These are phyloP conservation scores for Haematococcus lacustris DNA, from an alignment of 139 green algal species.

Conservation along the genomic window DNA sequence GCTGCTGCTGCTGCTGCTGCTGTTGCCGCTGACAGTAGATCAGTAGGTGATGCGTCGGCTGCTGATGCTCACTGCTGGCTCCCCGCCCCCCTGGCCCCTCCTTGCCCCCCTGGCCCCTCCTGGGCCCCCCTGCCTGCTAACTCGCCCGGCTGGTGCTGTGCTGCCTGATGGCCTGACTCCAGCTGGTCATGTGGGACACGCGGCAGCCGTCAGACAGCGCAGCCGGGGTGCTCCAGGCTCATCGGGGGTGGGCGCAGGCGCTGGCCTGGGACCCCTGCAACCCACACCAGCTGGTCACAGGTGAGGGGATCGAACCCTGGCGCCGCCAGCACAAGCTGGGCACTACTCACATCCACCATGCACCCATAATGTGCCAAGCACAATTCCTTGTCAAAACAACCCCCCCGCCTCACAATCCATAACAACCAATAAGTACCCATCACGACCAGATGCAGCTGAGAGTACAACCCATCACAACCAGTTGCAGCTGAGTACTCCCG, in stretches of 20 bases:
- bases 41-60: too few relatives aligned
- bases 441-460: too few relatives aligned
- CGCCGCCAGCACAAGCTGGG: background rate
- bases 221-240: background rate
- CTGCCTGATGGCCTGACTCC: too few relatives aligned
- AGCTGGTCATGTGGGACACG: background rate
- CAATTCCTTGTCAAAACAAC: too few relatives aligned
- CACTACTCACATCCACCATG: background rate
- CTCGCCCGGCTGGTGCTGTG: too few relatives aligned
- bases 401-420: too few relatives aligned
- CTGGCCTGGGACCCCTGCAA: background rate
- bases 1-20: conserved; percentile 4
- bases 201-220: background rate
- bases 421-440: too few relatives aligned
- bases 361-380: background rate
- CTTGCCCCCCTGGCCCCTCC: background rate
- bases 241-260: background rate
- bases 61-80: background rate
- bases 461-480: too few relatives aligned
- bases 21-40: too few relatives aligned
- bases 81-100: background rate
- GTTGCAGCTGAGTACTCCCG: background rate
- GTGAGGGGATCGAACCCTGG: background rate
- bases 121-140: background rate
- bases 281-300: background rate